These are phyloP conservation scores for Triangularia verruculosa DNA, from an alignment of 2,329 filamentous ascomycete genomes.

Conservation along the genomic window DNA sequence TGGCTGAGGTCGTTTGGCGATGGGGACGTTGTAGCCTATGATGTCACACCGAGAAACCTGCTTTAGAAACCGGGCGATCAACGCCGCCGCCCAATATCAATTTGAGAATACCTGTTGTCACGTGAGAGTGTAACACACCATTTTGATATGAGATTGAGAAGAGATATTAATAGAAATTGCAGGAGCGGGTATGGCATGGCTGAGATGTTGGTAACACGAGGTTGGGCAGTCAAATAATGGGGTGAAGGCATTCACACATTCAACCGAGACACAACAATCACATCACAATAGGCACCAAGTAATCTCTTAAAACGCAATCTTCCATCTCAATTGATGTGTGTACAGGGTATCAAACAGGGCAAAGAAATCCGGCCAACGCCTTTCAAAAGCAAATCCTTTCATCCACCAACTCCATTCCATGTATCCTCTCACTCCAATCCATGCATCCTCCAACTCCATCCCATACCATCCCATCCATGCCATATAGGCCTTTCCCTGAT, in stretches of 20 bases:
- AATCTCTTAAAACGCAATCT: background rate
- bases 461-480: background rate
- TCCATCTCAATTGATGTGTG: background rate
- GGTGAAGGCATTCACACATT: background rate
- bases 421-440: too few species aligned
- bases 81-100: background rate
- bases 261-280: background rate
- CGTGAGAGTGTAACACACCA: background rate
- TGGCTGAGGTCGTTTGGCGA: background rate
- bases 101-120: background rate
- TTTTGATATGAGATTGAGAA: background rate
- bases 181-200: background rate
- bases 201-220: background rate
- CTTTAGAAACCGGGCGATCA: background rate
- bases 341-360: background rate
- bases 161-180: background rate
- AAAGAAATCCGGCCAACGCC: background rate
- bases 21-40: background rate
- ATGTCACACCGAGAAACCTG: background rate
- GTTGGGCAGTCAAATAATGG: background rate
- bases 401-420: background rate
- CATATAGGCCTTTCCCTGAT: background rate
- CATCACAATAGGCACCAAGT: background rate
- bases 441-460: background rate
- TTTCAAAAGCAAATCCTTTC: background rate